phyloP scores from a whole-genome alignment of 805 yeast species.

The Debaryomyces maramus region DNA sequence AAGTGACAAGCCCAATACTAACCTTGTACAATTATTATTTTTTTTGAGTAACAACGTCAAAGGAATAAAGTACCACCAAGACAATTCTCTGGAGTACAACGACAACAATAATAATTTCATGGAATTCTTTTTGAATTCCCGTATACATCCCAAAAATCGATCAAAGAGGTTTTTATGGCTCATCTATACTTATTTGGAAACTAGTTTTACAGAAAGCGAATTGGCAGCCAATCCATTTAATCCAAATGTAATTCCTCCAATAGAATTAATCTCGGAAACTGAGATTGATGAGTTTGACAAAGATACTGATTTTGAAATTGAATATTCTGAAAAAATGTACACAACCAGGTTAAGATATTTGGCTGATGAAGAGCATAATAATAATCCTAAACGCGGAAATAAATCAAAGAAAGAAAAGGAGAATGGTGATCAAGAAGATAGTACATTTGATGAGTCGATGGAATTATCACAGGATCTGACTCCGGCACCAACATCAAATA shows the following conservation, averaged over 20 bases:
- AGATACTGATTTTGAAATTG: conserved; percentile 50
- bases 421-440: conserved; percentile 7
- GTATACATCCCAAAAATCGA: conserved; percentile 62
- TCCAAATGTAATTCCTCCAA: conserved; percentile 37
- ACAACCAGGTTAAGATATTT: conserved; percentile 40
- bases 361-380: conserved; percentile 39
- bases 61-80: conserved; percentile 43
- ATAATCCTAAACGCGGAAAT: conserved; percentile 32
- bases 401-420: conserved; percentile 27
- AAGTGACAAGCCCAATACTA: conserved; percentile 53
- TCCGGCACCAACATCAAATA: conserved; percentile 2
- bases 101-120: conserved; percentile 49
- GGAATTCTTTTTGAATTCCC: conserved; percentile 68
- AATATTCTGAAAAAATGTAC: conserved; percentile 50
- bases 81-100: conserved; percentile 15
- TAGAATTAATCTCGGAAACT: conserved; percentile 28
- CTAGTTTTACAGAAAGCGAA: conserved; percentile 55
- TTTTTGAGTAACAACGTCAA: conserved; percentile 65
- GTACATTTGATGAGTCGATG: conserved; percentile 2
- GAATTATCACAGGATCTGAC: conserved; percentile 4
- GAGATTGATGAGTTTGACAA: conserved; percentile 35
- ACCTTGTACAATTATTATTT: conserved; percentile 67
- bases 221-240: conserved; percentile 61
- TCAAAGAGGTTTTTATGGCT: conserved; percentile 81
- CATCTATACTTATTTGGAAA: conserved; percentile 75